Conservation (phyloP, 495 filamentous ascomycete species). For the Penicillium paradoxum region DNA sequence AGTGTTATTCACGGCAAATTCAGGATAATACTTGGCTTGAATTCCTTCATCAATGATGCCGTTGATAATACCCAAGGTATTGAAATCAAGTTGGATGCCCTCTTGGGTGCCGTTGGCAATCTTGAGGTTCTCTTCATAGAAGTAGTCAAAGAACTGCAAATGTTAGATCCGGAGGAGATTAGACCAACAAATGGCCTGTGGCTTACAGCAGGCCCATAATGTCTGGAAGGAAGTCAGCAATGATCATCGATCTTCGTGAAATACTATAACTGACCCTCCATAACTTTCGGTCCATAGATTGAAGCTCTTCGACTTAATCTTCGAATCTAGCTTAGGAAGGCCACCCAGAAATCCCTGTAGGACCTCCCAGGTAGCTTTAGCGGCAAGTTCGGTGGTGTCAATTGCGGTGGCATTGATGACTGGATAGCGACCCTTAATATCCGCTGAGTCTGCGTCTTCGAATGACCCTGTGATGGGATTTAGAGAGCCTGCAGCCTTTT, state of each 20-base stretch:
- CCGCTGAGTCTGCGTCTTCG: constrained; percentile 36
- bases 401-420: constrained; percentile 42
- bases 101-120: constrained; percentile 41
- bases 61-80: constrained; percentile 54
- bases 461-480: constrained; percentile 42
- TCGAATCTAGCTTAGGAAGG: constrained; percentile 43
- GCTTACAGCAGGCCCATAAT: constrained; percentile 48
- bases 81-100: constrained; percentile 40
- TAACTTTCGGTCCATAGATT: constrained; percentile 53
- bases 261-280: constrained; percentile 50
- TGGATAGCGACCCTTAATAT: constrained; percentile 45
- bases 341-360: constrained; percentile 52
- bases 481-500: constrained; percentile 37
- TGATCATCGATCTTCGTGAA: not conserved
- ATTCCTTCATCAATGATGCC: constrained; percentile 70
- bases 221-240: constrained; percentile 24
- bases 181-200: constrained; percentile 28
- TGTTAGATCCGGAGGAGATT: constrained; percentile 25
- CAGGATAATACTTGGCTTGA: constrained; percentile 61
- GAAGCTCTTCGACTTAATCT: constrained; percentile 50
- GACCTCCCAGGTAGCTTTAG: constrained; percentile 53
- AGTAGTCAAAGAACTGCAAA: constrained; percentile 45
- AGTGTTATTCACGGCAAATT: constrained; percentile 67
- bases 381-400: constrained; percentile 52
- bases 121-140: constrained; percentile 57